Conservation (phyloP, 352 stramenopile genomes). For the Pythium dissimile region DNA sequence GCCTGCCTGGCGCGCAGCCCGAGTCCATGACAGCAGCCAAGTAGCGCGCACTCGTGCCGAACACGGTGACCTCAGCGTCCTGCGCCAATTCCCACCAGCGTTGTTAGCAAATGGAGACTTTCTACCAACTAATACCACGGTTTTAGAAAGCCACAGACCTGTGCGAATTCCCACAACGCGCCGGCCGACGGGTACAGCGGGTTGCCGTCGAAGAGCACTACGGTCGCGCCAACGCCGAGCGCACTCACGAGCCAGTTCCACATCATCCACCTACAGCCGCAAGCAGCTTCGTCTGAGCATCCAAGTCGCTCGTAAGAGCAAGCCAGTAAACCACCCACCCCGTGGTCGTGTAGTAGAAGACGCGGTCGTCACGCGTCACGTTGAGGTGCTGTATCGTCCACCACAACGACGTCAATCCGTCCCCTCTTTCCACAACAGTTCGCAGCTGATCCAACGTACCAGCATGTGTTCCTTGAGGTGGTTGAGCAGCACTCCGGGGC, state of each 20-base stretch:
- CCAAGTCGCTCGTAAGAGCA: too few species aligned
- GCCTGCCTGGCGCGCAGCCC: constrained; percentile 48
- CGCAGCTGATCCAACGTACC: constrained; percentile 27
- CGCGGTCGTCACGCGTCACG: constrained; percentile 52
- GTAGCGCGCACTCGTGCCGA: constrained; percentile 75
- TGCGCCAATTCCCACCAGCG: constrained; percentile 11
- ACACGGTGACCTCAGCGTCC: constrained; percentile 59
- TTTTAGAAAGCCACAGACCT: constrained; percentile 21
- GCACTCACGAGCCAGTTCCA: constrained; percentile 85
- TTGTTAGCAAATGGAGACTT: too few species aligned
- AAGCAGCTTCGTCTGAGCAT: too few species aligned
- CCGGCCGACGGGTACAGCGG: constrained; percentile 54
- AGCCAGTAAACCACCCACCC: constrained; percentile 18
- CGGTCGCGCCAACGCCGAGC: constrained; percentile 60
- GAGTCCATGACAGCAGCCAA: constrained; percentile 72
- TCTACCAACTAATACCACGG: background rate
- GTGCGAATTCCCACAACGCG: constrained; percentile 56
- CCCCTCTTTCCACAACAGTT: background rate
- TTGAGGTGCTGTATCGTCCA: constrained; percentile 49
- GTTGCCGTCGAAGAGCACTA: constrained; percentile 81
- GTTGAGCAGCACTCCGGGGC: constrained; percentile 68
- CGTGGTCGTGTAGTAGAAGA: constrained; percentile 84
- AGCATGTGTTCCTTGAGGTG: constrained; percentile 81
- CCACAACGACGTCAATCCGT: background rate
- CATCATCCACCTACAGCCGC: constrained; percentile 73